These are phyloP conservation scores for Verticillium isaacii DNA, from an alignment of 2,329 filamentous ascomycete species.

Conservation along the genomic window DNA sequence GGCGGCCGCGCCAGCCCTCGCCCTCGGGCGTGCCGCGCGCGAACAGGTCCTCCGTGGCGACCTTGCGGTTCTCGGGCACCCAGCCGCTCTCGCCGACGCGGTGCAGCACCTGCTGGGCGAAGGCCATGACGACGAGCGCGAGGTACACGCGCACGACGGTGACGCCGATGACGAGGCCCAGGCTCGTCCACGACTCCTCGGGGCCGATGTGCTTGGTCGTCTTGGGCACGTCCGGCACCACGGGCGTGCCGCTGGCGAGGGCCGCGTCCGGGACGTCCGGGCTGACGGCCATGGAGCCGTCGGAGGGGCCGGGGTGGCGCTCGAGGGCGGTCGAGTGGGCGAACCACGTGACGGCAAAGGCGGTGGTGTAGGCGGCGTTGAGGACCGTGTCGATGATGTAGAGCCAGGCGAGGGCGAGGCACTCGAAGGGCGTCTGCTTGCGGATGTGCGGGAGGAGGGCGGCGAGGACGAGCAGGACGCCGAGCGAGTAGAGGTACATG, in stretches of 20 bases:
- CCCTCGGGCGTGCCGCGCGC: conserved; percentile 65
- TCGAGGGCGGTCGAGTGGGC: conserved; percentile 48
- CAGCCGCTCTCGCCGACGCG: conserved; percentile 28
- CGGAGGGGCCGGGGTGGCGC: conserved; percentile 14
- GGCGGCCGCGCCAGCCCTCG: conserved; percentile 70
- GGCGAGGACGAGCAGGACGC: conserved; percentile 62
- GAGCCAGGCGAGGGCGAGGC: conserved; percentile 76
- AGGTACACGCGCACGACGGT: conserved; percentile 80
- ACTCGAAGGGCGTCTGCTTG: conserved; percentile 71
- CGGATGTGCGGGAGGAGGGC: conserved; percentile 77
- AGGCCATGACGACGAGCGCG: conserved; percentile 76
- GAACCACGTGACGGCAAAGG: conserved; percentile 85
- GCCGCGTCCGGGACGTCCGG: conserved; percentile 11
- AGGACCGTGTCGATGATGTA: conserved; percentile 79
- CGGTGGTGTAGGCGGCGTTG: conserved; percentile 75
- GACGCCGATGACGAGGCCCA: conserved; percentile 68
- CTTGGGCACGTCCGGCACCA: conserved; percentile 11
- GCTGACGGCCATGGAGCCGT: conserved; percentile 9
- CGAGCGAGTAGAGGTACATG: conserved; percentile 85
- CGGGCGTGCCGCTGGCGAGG: conserved; percentile 10
- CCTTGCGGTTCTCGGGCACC: conserved; percentile 5
- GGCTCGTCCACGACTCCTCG: conserved; percentile 67
- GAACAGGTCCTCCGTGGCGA: conserved; percentile 46
- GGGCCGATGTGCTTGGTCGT: conserved; percentile 20
- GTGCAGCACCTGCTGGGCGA: conserved; percentile 71